These are phyloP conservation scores for Cadophora sp. DNA, from an alignment of 2,329 filamentous ascomycete genomes.

Conservation along the genomic window DNA sequence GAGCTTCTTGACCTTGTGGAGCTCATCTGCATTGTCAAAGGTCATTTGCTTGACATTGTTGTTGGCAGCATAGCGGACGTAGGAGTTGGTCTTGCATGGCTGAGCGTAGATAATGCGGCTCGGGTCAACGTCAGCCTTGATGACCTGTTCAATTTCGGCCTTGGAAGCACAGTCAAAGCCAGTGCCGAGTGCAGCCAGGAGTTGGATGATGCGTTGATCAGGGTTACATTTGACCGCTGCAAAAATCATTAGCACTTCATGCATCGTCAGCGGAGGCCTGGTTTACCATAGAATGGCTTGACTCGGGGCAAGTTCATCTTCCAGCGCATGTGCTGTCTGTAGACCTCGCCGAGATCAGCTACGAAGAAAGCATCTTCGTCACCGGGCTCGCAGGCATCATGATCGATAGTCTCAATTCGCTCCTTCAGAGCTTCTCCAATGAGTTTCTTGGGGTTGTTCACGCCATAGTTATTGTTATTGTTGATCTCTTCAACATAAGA, in stretches of 20 bases:
- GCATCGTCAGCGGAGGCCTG: constrained; percentile 19
- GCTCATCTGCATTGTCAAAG: constrained; percentile 97
- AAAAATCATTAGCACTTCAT: constrained; percentile 30
- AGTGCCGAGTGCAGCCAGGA: constrained; percentile 86
- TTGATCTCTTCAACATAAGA: constrained; percentile 35
- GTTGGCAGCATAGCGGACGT: constrained; percentile 86
- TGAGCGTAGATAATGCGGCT: constrained; percentile 98
- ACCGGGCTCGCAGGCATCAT: constrained; percentile 86
- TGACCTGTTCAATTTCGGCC: constrained; percentile 91
- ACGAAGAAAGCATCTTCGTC: constrained; percentile 99
- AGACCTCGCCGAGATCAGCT: constrained; percentile 96
- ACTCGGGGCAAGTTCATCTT: constrained; percentile 92
- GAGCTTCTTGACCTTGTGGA: constrained; percentile 95
- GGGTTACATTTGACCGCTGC: constrained; percentile 98
- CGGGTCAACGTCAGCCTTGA: constrained; percentile 82
- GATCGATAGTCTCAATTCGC: constrained; percentile 83
- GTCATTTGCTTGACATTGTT: constrained; percentile 97
- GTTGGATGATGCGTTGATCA: constrained; percentile 84
- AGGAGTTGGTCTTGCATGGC: constrained; percentile 99
- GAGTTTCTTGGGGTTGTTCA: constrained; percentile 70
- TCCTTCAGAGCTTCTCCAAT: constrained; percentile 87
- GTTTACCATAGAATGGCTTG: constrained; percentile 92
- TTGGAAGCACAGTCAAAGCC: constrained; percentile 99
- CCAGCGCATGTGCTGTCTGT: constrained; percentile 98
- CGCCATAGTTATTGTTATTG: constrained; percentile 38